Conservation (phyloP, 306 rosid species). For the Acacia confusa region DNA sequence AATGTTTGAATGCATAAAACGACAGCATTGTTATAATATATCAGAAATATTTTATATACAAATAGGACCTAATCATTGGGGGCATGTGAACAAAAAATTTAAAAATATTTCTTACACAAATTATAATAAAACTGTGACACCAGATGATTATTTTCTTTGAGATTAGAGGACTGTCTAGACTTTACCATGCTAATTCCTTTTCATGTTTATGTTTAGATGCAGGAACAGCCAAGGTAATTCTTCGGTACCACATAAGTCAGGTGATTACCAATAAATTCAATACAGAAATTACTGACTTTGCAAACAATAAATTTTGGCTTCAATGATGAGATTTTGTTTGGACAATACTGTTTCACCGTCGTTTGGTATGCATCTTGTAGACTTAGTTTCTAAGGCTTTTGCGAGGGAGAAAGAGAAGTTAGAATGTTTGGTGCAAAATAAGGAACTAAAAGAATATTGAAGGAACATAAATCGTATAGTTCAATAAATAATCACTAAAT, state of each 20-base stretch:
- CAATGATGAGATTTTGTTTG: not conserved
- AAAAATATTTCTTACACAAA: not conserved
- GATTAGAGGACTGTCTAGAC: constrained; percentile 2
- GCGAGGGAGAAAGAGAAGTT: not conserved
- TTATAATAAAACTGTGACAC: not conserved
- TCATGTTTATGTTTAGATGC: too few species aligned
- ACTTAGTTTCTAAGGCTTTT: not conserved
- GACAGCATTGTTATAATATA: not conserved
- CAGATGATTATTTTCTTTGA: not conserved
- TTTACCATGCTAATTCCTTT: not conserved
- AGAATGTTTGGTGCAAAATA: not conserved
- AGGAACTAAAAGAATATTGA: not conserved
- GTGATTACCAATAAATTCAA: not conserved
- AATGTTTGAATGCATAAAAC: constrained; percentile 12
- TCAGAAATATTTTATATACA: not conserved
- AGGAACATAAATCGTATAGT: not conserved
- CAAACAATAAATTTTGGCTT: not conserved
- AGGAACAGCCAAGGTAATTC: not conserved
- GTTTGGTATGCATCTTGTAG: not conserved
- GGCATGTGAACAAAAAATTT: not conserved
- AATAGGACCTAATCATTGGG: not conserved
- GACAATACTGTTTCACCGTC: not conserved
- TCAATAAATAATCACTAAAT: not conserved
- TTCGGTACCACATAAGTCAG: not conserved
- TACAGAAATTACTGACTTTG: not conserved